Conservation (phyloP, 768 basidiomycete genomes). For the Auricularia sp. region DNA sequence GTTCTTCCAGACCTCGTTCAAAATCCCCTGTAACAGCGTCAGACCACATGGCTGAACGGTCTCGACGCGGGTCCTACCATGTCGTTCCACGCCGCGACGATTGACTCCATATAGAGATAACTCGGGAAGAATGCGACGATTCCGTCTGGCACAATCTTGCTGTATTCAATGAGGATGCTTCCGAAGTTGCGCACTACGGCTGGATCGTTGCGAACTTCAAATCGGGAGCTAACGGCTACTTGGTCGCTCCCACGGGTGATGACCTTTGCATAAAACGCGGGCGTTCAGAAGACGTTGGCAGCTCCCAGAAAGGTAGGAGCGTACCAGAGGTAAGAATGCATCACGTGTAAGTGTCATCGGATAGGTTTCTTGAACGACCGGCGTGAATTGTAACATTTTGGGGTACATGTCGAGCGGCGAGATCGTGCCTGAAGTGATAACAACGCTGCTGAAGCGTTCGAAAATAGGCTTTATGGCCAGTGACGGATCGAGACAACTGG, state of each 20-base stretch:
- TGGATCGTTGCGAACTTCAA: constrained; percentile 98
- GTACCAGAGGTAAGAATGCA: constrained; percentile 86
- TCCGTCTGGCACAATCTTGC: constrained; percentile 95
- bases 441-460: constrained; percentile 94
- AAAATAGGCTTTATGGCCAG: constrained; percentile 97
- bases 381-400: constrained; percentile 97
- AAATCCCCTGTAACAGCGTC: constrained; percentile 60
- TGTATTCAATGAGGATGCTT: constrained; percentile 94
- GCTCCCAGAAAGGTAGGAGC: constrained; percentile 15
- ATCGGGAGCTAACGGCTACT: constrained; percentile 95
- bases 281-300: not conserved
- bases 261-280: constrained; percentile 42
- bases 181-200: constrained; percentile 99
- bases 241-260: constrained; percentile 98
- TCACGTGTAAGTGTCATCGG: constrained; percentile 96
- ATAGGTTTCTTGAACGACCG: constrained; percentile 94
- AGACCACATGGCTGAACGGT: constrained; percentile 2
- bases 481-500: constrained; percentile 91
- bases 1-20: constrained; percentile 99
- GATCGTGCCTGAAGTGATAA: constrained; percentile 97
- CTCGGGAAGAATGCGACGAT: constrained; percentile 99
- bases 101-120: constrained; percentile 99
- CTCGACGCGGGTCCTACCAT: constrained; percentile 56
- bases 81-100: constrained; percentile 99
- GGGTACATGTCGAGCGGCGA: constrained; percentile 99